Base-by-base conservation (phyloP, 2,329 filamentous ascomycete species). In the Sphaerostilbella broomeana region DNA sequence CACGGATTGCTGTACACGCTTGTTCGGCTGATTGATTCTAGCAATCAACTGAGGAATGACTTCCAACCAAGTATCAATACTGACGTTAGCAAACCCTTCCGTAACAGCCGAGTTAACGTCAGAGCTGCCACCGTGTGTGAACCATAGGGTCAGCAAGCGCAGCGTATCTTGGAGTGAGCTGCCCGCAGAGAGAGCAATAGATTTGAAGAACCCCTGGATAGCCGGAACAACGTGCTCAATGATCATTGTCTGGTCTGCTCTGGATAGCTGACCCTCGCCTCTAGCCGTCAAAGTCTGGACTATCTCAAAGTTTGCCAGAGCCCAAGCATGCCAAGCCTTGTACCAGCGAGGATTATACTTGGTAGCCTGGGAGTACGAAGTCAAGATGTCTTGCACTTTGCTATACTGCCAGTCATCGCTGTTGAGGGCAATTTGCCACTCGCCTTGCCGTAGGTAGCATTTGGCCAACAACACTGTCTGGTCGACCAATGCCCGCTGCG, bases 251-350 rank as follows among this genome's bases (percentile, higher is more conserved):
- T 80, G 76, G 42, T 84, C 83, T 1, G 57, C 51, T 21, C 56
- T 49, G 1, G 55, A 55, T 13, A 64, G 26, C 31, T 61, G 62
- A 26, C 76, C 72, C 47, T 84, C 84, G 12, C 73, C 73, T 41
- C 79, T 75, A 16, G 82, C 73, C 7, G 81, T 77, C 42, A 92
- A 69, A 0, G 84, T 79, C 51, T 92, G 94, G 25, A 97, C 89
- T 42, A 98, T 92, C 63, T 99, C 90, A 54, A 98, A 99, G 62
- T 98, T 99, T 38, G 92, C 90, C 47, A 98, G 65, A 9, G 92
- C 94, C 90, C 92, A 99, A 0, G 92, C 86, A 63, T 99, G 92
- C 92, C 92, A 99, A 6, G 94, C 92, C 65, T 98, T 99, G 69
- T 98, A 98, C 79, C 90, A 98, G 45, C 83, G 81, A 22, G 87